These are phyloP conservation scores for Phytophthora palmivora DNA, from an alignment of 352 stramenopile species.

Conservation along the genomic window DNA sequence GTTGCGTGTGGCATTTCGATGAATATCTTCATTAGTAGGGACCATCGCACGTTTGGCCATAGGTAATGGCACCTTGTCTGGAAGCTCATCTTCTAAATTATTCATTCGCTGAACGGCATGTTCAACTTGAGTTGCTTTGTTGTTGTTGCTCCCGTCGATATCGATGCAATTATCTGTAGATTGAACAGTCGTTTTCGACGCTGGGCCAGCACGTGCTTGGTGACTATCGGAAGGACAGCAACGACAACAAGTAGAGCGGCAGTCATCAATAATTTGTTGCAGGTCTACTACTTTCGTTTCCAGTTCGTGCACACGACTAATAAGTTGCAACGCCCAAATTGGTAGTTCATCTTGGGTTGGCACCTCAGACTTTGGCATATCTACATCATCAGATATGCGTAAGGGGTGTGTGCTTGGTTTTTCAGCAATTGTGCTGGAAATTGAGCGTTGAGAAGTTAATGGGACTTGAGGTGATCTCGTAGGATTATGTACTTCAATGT, in stretches of 20 bases:
- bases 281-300: conserved; percentile 16
- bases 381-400: conserved; percentile 2
- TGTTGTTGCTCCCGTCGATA: not conserved
- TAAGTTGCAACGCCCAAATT: conserved; percentile 12
- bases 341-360: conserved; percentile 12
- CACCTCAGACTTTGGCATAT: not conserved
- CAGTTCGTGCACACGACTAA: conserved; percentile 12
- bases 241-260: not conserved
- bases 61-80: too few relatives aligned
- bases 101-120: too few relatives aligned
- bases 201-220: not conserved
- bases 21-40: conserved; percentile 15
- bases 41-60: not conserved
- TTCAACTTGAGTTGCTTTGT: too few relatives aligned
- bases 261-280: conserved; percentile 14
- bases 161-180: not conserved
- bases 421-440: not conserved
- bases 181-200: not conserved
- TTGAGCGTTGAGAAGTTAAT: not conserved
- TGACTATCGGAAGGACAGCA: not conserved
- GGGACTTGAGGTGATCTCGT: not conserved
- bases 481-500: too few relatives aligned
- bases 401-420: not conserved
- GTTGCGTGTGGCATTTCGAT: conserved; percentile 7
- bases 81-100: too few relatives aligned